Evolutionary conservation across 2,329 filamentous ascomycete genomes (phyloP).

Genomic region (Penicillium polonicum): DNA sequence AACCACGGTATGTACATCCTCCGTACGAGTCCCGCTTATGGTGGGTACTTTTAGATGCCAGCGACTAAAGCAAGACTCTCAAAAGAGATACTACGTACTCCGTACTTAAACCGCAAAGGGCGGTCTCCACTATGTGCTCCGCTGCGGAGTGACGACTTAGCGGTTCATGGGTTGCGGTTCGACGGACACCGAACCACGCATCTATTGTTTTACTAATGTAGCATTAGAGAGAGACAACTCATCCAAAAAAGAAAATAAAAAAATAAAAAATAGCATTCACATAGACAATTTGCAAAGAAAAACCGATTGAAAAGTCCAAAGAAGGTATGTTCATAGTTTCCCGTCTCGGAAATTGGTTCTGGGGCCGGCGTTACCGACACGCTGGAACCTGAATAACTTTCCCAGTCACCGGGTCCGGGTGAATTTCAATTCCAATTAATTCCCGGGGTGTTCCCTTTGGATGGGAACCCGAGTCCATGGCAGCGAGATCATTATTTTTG

Average conservation of each 20-base stretch:
- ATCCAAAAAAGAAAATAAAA: no score
- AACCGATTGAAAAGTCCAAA: background rate
- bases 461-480: slow-evolving; percentile 22
- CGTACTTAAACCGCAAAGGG: background rate
- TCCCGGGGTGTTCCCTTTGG: slow-evolving; percentile 12
- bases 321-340: background rate
- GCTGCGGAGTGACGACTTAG: background rate
- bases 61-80: background rate
- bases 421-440: slow-evolving; percentile 12
- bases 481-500: slow-evolving; percentile 13
- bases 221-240: background rate
- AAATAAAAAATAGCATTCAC: background rate
- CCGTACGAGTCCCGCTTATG: background rate
- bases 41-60: background rate
- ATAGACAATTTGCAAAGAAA: background rate
- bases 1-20: background rate
- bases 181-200: background rate
- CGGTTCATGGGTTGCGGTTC: background rate
- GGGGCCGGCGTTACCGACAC: slow-evolving; percentile 24
- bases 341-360: slow-evolving; percentile 12
- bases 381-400: slow-evolving; percentile 23
- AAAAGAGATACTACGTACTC: background rate
- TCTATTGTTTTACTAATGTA: background rate
- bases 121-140: background rate
- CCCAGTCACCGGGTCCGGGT: slow-evolving; percentile 22